Base-by-base conservation (phyloP, 305 asterid species). In the Caryopteris hybrid region DNA sequence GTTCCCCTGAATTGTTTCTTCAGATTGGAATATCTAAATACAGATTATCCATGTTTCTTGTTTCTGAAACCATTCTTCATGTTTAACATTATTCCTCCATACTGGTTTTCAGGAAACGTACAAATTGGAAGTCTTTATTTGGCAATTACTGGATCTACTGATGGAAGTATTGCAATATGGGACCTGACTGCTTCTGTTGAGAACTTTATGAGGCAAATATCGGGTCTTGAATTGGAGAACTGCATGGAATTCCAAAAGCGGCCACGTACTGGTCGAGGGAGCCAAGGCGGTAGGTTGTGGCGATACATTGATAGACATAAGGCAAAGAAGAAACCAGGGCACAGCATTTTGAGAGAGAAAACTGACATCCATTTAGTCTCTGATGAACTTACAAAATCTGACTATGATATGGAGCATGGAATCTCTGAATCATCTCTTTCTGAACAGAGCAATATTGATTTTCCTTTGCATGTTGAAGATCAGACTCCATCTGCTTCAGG, bases 241-340 rank as follows among this genome's bases (percentile, higher is more conserved):
- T 68, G 59, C 73, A 80, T 70, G 73, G 96, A 84, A 63, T 66
- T 76, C 79, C 96, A 88, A 81, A 90, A 79, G 76, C 84, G 97
- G 55, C 99, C 99, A 23, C 92, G 82, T 38, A 90, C 99, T 21
- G 99, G 97, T 61, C 85, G 99, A 80, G 99, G 99, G 69, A 93
- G 99, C 80, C 97, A 88, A 81, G 99, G 99, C 66, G 99, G 99
- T 60, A 80, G 97, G 61, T 25, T 81, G 85, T 74, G 97, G 95
- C 86, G 87, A 68, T 78, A 84, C 64, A 68, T 83, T 54, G 86
- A 74, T 56, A 65, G 66, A 61, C 78, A 76, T 66, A 72, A 71
- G 34, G 69, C 81, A 61, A 83, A 80, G 73, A 80, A 76, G 73
- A 84, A 73, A 69, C 68, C 76, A 13, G 79, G 61, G 36, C 60